A percentile compares a stretch with the other conserved stretches of the same genome.
These are phyloP conservation scores for Phytophthora melonis DNA, from an alignment of 352 stramenopile genomes.

Conservation along the genomic window DNA sequence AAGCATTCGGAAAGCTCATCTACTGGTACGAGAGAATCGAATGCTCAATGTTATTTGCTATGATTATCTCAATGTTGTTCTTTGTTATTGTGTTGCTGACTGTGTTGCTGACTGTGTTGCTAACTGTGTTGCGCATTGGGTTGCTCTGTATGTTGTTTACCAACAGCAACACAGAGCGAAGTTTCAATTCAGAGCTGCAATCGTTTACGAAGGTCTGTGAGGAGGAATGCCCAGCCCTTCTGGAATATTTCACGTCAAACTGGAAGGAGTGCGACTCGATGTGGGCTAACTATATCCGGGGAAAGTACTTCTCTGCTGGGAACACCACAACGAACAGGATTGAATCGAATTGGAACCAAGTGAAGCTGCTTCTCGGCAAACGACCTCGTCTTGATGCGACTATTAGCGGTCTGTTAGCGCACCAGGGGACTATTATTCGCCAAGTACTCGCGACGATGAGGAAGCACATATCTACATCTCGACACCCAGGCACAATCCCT, in stretches of 20 bases:
- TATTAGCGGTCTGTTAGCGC: not conserved
- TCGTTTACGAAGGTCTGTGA: not conserved
- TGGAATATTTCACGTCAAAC: constrained; percentile 21
- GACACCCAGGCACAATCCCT: not conserved
- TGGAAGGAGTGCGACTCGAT: constrained; percentile 26
- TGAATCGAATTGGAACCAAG: constrained; percentile 31
- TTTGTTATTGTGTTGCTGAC: not conserved
- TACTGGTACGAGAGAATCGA: not conserved
- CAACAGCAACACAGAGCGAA: not conserved
- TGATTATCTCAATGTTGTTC: constrained; percentile 2
- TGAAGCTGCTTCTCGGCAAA: constrained; percentile 27
- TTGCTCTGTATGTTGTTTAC: not conserved
- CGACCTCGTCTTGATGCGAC: constrained; percentile 15
- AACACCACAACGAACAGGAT: constrained; percentile 39
- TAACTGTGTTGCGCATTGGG: constrained; percentile 3
- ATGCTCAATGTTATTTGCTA: constrained; percentile 3
- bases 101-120: too few species aligned
- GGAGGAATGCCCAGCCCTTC: not conserved
- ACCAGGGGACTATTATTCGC: constrained; percentile 15
- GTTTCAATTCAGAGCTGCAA: not conserved
- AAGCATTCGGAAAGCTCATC: constrained; percentile 6
- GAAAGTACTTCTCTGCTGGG: constrained; percentile 18
- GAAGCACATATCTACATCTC: constrained; percentile 4
- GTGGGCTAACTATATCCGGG: constrained; percentile 23
- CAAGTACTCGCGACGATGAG: constrained; percentile 6